A percentile compares a stretch with the other conserved stretches of the same genome.
phyloP scores from a whole-genome alignment of 2,329 filamentous ascomycete genomes.

The Cladosporium colombiae region DNA sequence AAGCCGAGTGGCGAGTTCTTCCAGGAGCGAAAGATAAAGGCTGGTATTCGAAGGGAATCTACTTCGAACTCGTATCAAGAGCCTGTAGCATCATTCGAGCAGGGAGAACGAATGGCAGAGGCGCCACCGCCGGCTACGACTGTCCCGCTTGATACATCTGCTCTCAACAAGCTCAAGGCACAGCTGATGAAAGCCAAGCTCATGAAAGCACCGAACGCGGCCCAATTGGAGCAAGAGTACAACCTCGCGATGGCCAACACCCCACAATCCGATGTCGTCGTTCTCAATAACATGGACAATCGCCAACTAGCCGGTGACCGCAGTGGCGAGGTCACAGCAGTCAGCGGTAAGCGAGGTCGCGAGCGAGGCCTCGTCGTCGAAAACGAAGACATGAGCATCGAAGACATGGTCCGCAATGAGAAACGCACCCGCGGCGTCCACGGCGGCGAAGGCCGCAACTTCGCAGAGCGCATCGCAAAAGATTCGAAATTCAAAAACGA shows the following conservation, averaged over 20 bases:
- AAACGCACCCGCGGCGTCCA: conserved; percentile 73
- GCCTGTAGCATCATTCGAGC: conserved; percentile 30
- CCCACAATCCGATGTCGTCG: conserved; percentile 68
- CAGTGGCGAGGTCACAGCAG: conserved; percentile 72
- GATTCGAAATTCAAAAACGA: conserved; percentile 88
- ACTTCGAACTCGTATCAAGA: conserved; percentile 12
- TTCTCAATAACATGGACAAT: conserved; percentile 85
- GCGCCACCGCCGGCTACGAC: conserved; percentile 52
- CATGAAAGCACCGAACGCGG: conserved; percentile 71
- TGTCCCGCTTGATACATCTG: conserved; percentile 68
- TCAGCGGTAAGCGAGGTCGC: conserved; percentile 77
- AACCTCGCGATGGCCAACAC: conserved; percentile 67
- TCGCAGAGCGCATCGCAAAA: conserved; percentile 92
- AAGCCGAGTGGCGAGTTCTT: conserved; percentile 87
- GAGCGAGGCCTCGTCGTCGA: conserved; percentile 84
- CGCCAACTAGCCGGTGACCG: conserved; percentile 79
- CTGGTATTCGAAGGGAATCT: conserved; percentile 49
- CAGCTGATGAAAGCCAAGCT: conserved; percentile 96
- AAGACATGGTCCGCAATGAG: conserved; percentile 97
- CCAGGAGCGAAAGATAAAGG: conserved; percentile 68
- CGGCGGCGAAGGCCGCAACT: conserved; percentile 70
- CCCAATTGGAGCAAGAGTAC: conserved; percentile 79
- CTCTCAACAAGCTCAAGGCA: conserved; percentile 85
- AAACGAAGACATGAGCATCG: conserved; percentile 93
- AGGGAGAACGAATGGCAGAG: conserved; percentile 62